These are phyloP conservation scores for Eucalyptus regnans DNA, from an alignment of 345 rosid species.

Conservation along the genomic window DNA sequence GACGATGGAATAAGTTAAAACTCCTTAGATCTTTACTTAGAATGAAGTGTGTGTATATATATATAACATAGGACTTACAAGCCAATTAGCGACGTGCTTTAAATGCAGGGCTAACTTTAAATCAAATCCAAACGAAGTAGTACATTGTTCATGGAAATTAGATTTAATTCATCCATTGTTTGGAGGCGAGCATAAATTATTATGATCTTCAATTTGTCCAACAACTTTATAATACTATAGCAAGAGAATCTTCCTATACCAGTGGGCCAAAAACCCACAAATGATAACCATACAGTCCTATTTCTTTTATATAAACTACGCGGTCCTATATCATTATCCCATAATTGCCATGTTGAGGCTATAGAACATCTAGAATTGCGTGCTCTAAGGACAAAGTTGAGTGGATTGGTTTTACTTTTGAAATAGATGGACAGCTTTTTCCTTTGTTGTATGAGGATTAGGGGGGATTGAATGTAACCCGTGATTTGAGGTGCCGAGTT, in stretches of 20 bases:
- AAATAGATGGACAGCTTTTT: background rate
- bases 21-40: background rate
- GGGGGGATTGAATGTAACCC: background rate
- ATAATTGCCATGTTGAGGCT: background rate
- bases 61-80: background rate
- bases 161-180: background rate
- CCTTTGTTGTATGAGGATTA: background rate
- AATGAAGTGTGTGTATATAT: background rate
- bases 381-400: background rate
- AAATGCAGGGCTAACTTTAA: background rate
- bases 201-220: background rate
- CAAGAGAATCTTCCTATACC: background rate
- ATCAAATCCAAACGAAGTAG: background rate
- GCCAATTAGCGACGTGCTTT: background rate
- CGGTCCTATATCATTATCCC: background rate
- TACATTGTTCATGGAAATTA: background rate
- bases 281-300: background rate
- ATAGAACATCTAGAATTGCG: background rate
- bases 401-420: background rate
- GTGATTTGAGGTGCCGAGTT: background rate
- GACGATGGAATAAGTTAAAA: background rate
- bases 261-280: background rate
- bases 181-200: background rate
- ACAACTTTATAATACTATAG: background rate
- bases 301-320: too few species aligned